These are phyloP conservation scores for Taphrina wiesneri DNA, from an alignment of 1,139 yeast genomes.

Conservation along the genomic window DNA sequence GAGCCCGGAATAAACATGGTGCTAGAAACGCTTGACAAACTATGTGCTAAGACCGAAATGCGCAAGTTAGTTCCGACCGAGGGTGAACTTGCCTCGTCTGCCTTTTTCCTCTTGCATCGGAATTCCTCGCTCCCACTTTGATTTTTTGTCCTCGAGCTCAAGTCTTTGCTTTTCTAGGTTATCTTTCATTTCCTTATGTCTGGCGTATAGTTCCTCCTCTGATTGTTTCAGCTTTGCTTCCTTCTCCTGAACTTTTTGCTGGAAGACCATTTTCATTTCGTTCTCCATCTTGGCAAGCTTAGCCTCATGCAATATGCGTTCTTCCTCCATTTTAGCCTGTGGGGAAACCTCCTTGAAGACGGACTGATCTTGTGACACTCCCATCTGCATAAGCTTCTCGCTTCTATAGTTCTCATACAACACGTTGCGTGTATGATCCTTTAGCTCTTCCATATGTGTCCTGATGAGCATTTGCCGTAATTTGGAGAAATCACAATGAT, in stretches of 20 bases:
- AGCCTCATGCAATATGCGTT: slow-evolving; percentile 88
- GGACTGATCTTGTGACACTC: slow-evolving; percentile 86
- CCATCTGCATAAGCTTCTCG: slow-evolving; percentile 74
- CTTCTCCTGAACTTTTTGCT: slow-evolving; percentile 93
- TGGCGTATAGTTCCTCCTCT: slow-evolving; percentile 91
- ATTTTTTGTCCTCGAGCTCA: slow-evolving; percentile 86
- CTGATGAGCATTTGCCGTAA: slow-evolving; percentile 79
- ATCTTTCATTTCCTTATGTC: slow-evolving; percentile 97
- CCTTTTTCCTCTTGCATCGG: slow-evolving; percentile 56
- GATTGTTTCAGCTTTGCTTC: slow-evolving; percentile 96
- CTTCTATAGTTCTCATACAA: slow-evolving; percentile 90
- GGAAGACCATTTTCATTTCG: slow-evolving; percentile 96
- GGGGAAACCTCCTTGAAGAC: slow-evolving; percentile 96
- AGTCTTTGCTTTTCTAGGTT: slow-evolving; percentile 83
- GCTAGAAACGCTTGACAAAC: neutral
- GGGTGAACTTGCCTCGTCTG: slow-evolving; percentile 51
- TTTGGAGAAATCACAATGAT: slow-evolving; percentile 88
- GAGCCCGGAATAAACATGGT: too few species aligned
- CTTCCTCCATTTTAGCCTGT: slow-evolving; percentile 88
- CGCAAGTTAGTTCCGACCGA: slow-evolving; percentile 18
- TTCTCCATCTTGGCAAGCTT: slow-evolving; percentile 91
- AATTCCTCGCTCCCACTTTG: slow-evolving; percentile 72
- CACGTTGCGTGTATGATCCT: slow-evolving; percentile 74
- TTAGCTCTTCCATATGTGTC: slow-evolving; percentile 81
- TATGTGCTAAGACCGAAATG: neutral